Evolutionary conservation across 495 filamentous ascomycete genomes (phyloP).

Genomic region (Neurospora cerealis): DNA sequence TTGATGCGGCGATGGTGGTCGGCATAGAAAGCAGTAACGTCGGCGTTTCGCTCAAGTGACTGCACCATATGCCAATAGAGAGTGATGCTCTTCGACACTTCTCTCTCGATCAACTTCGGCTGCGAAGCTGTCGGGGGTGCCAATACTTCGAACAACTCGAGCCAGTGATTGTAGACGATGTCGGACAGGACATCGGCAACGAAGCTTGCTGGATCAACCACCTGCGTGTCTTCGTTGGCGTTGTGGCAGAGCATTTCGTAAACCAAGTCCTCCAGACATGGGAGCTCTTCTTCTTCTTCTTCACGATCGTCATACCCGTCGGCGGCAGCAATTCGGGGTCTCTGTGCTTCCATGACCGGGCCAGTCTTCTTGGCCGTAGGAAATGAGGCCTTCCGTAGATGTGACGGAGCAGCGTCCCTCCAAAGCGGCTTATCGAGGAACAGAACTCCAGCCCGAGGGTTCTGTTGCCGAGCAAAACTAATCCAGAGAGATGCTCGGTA

Average conservation of each 20-base stretch:
- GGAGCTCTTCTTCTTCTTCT: conserved; percentile 5
- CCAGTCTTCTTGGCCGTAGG: background rate
- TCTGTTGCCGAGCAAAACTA: background rate
- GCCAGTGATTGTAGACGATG: conserved; percentile 22
- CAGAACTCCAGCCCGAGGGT: conserved; percentile 13
- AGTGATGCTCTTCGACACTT: background rate
- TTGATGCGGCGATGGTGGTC: background rate
- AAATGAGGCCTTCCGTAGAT: conserved; percentile 3
- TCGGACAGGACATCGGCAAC: conserved; percentile 12
- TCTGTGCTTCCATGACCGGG: background rate
- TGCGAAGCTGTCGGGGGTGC: background rate
- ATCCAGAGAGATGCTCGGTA: conserved; percentile 25
- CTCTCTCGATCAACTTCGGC: background rate
- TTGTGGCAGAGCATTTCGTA: conserved; percentile 10
- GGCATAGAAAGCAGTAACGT: background rate
- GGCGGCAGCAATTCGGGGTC: background rate
- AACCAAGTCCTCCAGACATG: conserved; percentile 17
- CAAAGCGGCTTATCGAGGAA: conserved; percentile 20
- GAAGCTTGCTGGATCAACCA: background rate
- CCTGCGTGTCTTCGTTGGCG: background rate
- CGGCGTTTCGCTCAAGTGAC: conserved; percentile 27
- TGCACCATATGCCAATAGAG: conserved; percentile 20
- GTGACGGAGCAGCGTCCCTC: conserved; percentile 3
- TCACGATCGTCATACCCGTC: background rate
- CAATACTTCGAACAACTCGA: conserved; percentile 24